These are phyloP conservation scores for Fusarium agapanthi DNA, from an alignment of 2,329 filamentous ascomycete genomes.

Conservation along the genomic window DNA sequence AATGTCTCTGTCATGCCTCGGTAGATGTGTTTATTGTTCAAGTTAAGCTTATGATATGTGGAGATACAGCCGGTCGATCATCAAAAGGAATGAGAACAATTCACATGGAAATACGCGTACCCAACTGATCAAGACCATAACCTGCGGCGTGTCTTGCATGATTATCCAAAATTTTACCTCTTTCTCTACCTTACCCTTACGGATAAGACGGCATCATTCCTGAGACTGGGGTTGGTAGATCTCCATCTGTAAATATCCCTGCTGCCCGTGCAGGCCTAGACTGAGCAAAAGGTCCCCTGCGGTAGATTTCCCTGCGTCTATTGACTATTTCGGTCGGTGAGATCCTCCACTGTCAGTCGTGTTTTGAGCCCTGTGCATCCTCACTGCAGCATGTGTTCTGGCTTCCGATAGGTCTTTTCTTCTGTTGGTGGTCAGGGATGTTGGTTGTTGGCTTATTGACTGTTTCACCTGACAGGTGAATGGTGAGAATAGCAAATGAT, in stretches of 20 bases:
- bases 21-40: background rate
- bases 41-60: slow-evolving; percentile 19
- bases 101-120: background rate
- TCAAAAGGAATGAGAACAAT: background rate
- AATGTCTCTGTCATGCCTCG: background rate
- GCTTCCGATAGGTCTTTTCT: slow-evolving; percentile 1
- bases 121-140: background rate
- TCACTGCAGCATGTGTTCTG: background rate
- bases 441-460: background rate
- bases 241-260: slow-evolving; percentile 14
- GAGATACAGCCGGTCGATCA: slow-evolving; percentile 15
- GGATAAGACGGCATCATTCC: slow-evolving; percentile 27
- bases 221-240: slow-evolving; percentile 15
- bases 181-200: background rate
- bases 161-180: background rate
- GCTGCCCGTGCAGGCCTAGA: slow-evolving; percentile 6
- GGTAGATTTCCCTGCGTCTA: background rate
- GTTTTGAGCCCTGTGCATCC: slow-evolving; percentile 9
- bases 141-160: slow-evolving; percentile 9
- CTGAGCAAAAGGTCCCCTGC: slow-evolving; percentile 19
- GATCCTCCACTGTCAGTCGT: background rate
- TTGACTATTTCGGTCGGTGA: slow-evolving; percentile 6
- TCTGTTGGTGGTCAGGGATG: background rate
- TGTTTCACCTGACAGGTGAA: slow-evolving; percentile 1
- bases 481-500: background rate